Evolutionary conservation across 1,284 basidiomycete genomes (phyloP).

Genomic region (Macrocybe sp.): DNA sequence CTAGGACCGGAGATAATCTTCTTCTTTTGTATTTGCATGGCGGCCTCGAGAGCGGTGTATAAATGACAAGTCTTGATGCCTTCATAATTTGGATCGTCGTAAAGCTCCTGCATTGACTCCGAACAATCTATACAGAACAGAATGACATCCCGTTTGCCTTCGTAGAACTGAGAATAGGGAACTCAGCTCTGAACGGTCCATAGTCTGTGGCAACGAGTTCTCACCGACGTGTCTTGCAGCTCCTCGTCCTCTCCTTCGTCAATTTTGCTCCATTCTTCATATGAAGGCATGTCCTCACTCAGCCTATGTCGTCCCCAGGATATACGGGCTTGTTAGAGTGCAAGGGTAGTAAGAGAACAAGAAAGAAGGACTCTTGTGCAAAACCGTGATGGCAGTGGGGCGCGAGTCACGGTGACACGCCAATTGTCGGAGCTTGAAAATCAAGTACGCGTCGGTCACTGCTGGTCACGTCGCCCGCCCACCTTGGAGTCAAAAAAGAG

Average conservation of each 20-base stretch:
- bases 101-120: conserved; percentile 76
- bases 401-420: neutral
- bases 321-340: neutral
- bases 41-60: conserved; percentile 72
- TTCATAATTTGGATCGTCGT: conserved; percentile 59
- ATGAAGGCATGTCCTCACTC: conserved; percentile 41
- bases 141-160: conserved; percentile 77
- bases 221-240: conserved; percentile 62
- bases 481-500: neutral
- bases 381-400: neutral
- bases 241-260: conserved; percentile 79
- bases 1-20: conserved; percentile 87
- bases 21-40: conserved; percentile 80
- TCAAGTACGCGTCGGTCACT: conserved; percentile 7
- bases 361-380: neutral
- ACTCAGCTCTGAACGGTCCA: neutral
- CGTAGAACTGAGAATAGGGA: conserved; percentile 48
- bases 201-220: conserved; percentile 16
- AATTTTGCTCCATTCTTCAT: conserved; percentile 70
- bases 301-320: neutral
- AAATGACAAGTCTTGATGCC: conserved; percentile 61
- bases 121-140: conserved; percentile 95
- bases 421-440: no score
- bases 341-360: neutral
- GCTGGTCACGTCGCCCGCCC: neutral